Base-by-base conservation (phyloP, 2,329 filamentous ascomycete genomes). In the Rhexocercosporidium sp. region DNA sequence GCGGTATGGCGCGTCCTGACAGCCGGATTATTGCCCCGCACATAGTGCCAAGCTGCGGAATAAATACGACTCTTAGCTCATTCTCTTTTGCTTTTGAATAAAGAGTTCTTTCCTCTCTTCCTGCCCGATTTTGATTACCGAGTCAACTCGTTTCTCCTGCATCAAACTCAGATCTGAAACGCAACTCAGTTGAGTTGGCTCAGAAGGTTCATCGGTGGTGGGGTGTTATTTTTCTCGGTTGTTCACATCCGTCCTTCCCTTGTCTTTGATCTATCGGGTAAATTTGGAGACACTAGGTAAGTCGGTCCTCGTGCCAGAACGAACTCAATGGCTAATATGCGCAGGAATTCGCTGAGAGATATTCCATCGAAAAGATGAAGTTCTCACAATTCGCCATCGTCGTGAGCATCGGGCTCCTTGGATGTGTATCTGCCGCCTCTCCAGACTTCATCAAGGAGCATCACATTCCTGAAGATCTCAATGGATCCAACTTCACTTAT, bases 401-500 rank as follows among this genome's bases (percentile, higher is more conserved):
- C 14, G 9, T 59, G 46, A 22, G 18, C 18, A 37, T 57, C 11
- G 39, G 39, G 29, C 39, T 64, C 18, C 51, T 64, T 3, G 25
- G n/a, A 41, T 18, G 29, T n/a, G 7, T 37, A 6, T 44, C 37
- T 63, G n/a, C 25, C 44, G 25, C 27, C 27, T 29, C 37, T 7
- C 27, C 51, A 6, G 62, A 65, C 25, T 41, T 25, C 20, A 51
- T 65, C 12, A 39, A 53, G 54, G 54, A 51, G 7, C 41, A 44
- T 25, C 27, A 59, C 16, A 59, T 65, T 25, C 54, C 62, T 9
- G 62, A 41, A 1, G 62, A 65, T 37, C 41, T 65, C 20, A 65
- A 65, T 37, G 70, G 70, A 18, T 62, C 67, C 5, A 62, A 65
- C 25, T 84, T 84, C 74, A 83, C 83, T 0, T 86, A 86, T 70